Evolutionary conservation across 805 yeast genomes (phyloP).

Genomic region (Cyberlindnera misumaiensis): DNA sequence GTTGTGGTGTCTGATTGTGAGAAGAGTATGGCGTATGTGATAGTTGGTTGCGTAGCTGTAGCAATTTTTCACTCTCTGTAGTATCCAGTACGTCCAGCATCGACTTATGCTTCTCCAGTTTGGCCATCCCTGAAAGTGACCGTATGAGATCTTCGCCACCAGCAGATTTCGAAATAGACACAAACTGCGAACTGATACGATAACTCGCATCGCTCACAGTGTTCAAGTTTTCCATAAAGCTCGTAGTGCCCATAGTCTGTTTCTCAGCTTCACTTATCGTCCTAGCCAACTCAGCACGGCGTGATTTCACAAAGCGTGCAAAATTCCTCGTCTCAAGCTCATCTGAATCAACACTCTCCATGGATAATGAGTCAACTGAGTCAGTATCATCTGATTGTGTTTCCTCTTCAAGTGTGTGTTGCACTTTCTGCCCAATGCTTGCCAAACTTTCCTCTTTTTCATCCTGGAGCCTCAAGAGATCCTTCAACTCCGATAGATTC

Average conservation of each 20-base stretch:
- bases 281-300: background rate
- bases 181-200: conserved; percentile 16
- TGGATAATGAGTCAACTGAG: conserved; percentile 2
- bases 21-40: background rate
- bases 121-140: conserved; percentile 32
- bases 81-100: conserved; percentile 21
- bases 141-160: conserved; percentile 35
- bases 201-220: conserved; percentile 19
- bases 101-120: conserved; percentile 16
- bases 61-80: background rate
- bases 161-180: conserved; percentile 26
- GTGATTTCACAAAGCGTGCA: background rate
- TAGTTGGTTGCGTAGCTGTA: conserved; percentile 4
- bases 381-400: background rate
- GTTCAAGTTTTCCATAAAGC: conserved; percentile 9
- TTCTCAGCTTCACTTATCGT: background rate
- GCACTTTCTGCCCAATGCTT: background rate
- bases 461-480: conserved; percentile 5
- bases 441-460: conserved; percentile 4
- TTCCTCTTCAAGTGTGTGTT: background rate
- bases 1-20: background rate
- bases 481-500: conserved; percentile 6
- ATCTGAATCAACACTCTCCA: conserved; percentile 4
- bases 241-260: background rate
- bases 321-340: conserved; percentile 1